These are phyloP conservation scores for Blakeslea trispora DNA, from an alignment of 371 early-diverging fungal species.

Conservation along the genomic window DNA sequence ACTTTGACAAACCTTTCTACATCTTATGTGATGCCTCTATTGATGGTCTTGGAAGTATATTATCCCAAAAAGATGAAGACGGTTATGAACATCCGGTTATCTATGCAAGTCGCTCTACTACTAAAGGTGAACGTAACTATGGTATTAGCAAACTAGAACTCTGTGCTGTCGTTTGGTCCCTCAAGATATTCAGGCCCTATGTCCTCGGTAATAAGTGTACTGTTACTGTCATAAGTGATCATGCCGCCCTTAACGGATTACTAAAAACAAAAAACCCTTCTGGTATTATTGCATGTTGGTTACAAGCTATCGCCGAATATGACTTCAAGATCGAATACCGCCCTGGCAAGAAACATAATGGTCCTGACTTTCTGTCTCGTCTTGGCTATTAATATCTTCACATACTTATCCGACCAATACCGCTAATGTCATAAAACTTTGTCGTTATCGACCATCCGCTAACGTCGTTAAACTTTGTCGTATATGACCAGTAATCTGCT, in stretches of 20 bases:
- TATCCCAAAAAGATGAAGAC: neutral
- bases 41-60: neutral
- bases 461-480: too few species aligned
- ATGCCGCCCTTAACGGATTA: neutral
- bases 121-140: conserved; percentile 1
- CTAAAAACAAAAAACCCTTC: neutral
- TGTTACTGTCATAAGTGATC: neutral
- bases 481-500: too few species aligned
- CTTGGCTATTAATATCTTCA: neutral
- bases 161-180: conserved; percentile 3
- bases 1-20: neutral
- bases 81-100: neutral
- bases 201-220: conserved; percentile 1
- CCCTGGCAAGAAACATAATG: neutral
- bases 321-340: conserved; percentile 1
- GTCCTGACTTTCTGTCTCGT: conserved; percentile 1
- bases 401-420: neutral
- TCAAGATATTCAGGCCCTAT: conserved; percentile 1
- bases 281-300: neutral
- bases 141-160: neutral
- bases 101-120: neutral
- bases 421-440: neutral
- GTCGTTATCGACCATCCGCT: too few species aligned
- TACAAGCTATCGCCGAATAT: neutral
- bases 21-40: neutral